A percentile compares a stretch with the other conserved stretches of the same genome.
Evolutionary conservation across 169 alveolate genomes (phyloP).

Genomic region (Plasmodium gaboni): DNA sequence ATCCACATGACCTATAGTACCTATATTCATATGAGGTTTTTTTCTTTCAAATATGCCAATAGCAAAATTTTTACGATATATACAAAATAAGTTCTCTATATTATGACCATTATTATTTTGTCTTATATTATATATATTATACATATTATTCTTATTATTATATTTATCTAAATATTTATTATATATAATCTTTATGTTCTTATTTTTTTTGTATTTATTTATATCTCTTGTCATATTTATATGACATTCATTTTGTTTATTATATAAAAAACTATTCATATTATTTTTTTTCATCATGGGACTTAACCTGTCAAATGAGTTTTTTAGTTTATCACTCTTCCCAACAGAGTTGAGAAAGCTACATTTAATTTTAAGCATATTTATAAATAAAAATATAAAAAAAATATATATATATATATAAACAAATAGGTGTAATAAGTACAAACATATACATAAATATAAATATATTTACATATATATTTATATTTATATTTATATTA

Average conservation of each 20-base stretch:
- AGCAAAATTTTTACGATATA: constrained; percentile 77
- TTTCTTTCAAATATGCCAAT: constrained; percentile 89
- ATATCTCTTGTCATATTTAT: neutral
- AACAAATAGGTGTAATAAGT: too few relatives aligned
- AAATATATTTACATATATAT: too few relatives aligned
- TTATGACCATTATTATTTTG: neutral
- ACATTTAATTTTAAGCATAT: constrained; percentile 7
- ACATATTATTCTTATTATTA: neutral
- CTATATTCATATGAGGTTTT: constrained; percentile 96
- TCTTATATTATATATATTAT: neutral
- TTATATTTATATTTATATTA: too few relatives aligned
- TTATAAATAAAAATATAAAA: neutral
- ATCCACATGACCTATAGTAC: constrained; percentile 98
- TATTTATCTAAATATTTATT: neutral
- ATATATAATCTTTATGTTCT: neutral
- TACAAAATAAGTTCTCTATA: neutral
- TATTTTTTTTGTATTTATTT: neutral
- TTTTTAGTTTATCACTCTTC: neutral
- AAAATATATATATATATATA: neutral
- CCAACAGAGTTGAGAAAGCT: neutral
- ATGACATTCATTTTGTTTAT: too few relatives aligned
- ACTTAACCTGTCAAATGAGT: neutral
- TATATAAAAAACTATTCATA: neutral
- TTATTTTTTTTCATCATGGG: neutral
- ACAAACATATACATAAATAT: too few relatives aligned